These are phyloP conservation scores for Pulveroboletus sp. DNA, from an alignment of 768 basidiomycete species.

Conservation along the genomic window DNA sequence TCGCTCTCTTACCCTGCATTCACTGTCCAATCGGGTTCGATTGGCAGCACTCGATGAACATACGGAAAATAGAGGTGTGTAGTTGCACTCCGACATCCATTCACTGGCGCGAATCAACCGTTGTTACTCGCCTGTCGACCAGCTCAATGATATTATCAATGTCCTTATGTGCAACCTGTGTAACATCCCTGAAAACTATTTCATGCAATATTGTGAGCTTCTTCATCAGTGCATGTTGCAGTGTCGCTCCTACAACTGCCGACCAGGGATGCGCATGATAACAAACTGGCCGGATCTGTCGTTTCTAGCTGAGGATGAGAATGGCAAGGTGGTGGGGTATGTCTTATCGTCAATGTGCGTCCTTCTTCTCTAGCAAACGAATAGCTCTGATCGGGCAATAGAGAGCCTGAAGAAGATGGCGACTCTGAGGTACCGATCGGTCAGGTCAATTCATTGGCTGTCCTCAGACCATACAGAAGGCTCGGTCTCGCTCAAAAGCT, in stretches of 20 bases:
- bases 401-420: constrained; percentile 21
- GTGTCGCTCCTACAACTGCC: constrained; percentile 2
- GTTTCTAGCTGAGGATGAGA: constrained; percentile 48
- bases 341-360: constrained; percentile 53
- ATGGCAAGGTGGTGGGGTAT: constrained; percentile 50
- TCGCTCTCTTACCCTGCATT: not conserved
- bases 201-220: constrained; percentile 29
- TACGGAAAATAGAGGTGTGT: constrained; percentile 29
- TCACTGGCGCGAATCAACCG: not conserved
- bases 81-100: not conserved
- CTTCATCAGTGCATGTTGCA: not conserved
- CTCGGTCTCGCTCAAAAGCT: constrained; percentile 25
- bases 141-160: constrained; percentile 45
- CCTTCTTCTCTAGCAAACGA: not conserved
- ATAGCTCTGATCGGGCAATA: constrained; percentile 7
- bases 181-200: constrained; percentile 51
- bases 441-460: constrained; percentile 27
- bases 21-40: not conserved
- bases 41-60: constrained; percentile 18
- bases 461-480: constrained; percentile 27
- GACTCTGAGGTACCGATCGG: constrained; percentile 14
- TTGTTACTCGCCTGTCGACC: not conserved
- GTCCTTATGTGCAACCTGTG: constrained; percentile 49
- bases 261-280: constrained; percentile 42
- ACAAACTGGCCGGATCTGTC: constrained; percentile 51